Evolutionary conservation across 768 basidiomycete genomes (phyloP), one percentile per base, ranked within the genome.

Genomic region (Leccinum olivaceopallidum): DNA sequence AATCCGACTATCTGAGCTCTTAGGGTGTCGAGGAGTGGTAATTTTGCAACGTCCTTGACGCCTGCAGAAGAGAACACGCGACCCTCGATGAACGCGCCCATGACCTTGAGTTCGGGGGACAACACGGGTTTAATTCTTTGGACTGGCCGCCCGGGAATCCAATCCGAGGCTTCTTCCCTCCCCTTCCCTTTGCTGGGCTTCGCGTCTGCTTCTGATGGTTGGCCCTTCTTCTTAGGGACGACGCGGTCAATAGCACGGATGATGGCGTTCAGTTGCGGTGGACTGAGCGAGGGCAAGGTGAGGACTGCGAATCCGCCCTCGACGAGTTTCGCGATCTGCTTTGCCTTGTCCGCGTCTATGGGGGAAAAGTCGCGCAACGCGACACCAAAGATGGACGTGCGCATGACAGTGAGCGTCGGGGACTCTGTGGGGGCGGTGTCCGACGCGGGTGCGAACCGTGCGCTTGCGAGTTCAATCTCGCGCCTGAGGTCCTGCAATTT

Each of bases 1-100:
- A 97, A 63, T 8, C 94, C 95, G 14, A 95, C 88, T 58, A 98
- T 81, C 74, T 96, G 94, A 18, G 87, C 87, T 56, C 89, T 77
- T 61, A 97, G 73, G 3, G 85, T 87, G 42, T 90, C 89, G 68
- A 96, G 74, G 49, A 88, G 84, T 22, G 94, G 95, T 56, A 96
- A 75, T 66, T 85, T 84, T 34, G 87, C 84, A 5, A 94, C 84
- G 14, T 84, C 80, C 69, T 80, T 77, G 57, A 94, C 76, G 6
- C 81, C 81, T 10, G 80, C 74, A 20, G 83, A 80, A 55, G 85
- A 77, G 71, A 95, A 83, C 58, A 92, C 78, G 61, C 82, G 78
- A 37, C 87, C 87, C 68, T 95, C 94, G 62, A 95, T 80, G 56
- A 97, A 71, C 36, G 90, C 92, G 26, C 89, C 92, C 60, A 94